Evolutionary conservation across 225 moss, liverwort and hornwort species (phyloP).

Genomic region (Polytrichum formosum): DNA sequence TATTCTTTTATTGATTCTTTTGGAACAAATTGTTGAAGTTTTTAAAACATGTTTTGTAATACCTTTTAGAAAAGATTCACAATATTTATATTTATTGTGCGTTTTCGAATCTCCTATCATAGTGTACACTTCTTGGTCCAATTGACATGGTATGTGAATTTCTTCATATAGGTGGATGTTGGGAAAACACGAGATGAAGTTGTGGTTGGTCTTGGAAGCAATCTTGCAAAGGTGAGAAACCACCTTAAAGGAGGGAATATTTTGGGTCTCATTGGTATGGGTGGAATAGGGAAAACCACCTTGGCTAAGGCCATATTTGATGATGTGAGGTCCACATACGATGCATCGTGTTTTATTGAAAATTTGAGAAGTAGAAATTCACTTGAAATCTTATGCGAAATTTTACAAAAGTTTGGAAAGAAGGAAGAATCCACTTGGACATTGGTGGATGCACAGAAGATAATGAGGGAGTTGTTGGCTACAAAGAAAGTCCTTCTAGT

Average conservation of each 20-base stretch:
- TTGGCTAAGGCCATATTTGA: conserved; percentile 7
- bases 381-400: neutral
- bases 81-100: too few relatives aligned
- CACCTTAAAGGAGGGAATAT: neutral
- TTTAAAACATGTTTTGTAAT: too few relatives aligned
- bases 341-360: neutral
- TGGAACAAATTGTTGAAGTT: too few relatives aligned
- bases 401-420: neutral
- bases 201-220: neutral
- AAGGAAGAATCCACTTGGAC: neutral
- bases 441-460: neutral
- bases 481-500: neutral
- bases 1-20: too few relatives aligned
- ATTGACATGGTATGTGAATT: neutral
- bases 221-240: neutral
- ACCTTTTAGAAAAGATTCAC: too few relatives aligned
- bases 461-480: neutral
- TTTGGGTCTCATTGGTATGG: conserved; percentile 5
- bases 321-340: neutral
- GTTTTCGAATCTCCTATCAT: too few relatives aligned
- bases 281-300: conserved; percentile 12
- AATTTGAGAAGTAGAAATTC: neutral
- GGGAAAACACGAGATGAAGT: neutral
- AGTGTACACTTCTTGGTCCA: too few relatives aligned
- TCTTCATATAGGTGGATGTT: neutral